A percentile compares a stretch with the other conserved stretches of the same genome.
These are phyloP conservation scores for Pugionium dolabratum DNA, from an alignment of 345 rosid species.

Conservation along the genomic window DNA sequence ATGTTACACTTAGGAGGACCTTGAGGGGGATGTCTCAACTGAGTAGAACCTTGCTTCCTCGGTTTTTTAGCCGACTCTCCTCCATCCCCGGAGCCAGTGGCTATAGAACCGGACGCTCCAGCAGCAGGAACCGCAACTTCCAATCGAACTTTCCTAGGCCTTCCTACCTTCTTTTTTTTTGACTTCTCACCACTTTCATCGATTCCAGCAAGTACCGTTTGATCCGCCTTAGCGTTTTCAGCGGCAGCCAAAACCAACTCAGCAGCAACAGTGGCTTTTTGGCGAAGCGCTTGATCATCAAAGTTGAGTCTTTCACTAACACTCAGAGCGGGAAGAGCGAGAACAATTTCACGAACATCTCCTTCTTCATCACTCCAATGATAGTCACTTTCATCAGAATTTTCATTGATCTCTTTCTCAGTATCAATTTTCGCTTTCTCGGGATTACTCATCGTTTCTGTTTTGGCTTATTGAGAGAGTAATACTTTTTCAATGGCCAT, in stretches of 20 bases:
- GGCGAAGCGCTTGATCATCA: neutral
- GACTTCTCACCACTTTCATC: neutral
- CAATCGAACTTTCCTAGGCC: neutral
- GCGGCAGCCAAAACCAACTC: neutral
- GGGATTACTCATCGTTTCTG: conserved; percentile 10
- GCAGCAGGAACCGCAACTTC: neutral
- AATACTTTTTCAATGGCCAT: neutral
- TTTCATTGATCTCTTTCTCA: neutral
- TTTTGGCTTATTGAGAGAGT: neutral
- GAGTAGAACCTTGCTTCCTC: neutral
- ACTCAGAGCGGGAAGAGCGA: neutral
- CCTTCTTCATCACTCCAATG: conserved; percentile 1
- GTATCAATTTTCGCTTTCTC: neutral
- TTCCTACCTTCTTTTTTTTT: neutral
- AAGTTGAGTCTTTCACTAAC: neutral
- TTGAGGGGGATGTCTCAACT: neutral
- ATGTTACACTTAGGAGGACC: conserved; percentile 8
- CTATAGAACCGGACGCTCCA: neutral
- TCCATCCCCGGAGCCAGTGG: neutral
- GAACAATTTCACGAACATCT: conserved; percentile 3
- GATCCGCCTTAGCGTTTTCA: neutral
- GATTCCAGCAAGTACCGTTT: no score
- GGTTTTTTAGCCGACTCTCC: neutral
- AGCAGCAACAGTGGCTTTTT: neutral
- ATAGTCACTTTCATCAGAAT: neutral